phyloP scores from a whole-genome alignment of 345 rosid species.

The Eucalyptus brandiana region DNA sequence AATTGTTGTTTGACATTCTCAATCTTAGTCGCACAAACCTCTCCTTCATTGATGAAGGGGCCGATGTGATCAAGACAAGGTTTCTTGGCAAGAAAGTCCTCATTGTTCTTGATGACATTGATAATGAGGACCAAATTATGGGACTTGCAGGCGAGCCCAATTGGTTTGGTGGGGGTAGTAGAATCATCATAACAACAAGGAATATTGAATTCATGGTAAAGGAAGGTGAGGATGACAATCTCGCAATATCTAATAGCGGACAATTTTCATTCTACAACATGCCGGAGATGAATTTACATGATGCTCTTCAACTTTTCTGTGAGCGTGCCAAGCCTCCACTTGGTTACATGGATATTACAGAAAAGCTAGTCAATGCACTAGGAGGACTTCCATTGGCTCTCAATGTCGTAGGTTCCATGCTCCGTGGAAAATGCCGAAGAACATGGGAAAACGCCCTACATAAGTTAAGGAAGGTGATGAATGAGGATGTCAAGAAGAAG shows the following conservation, averaged over 20 bases:
- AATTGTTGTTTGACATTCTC: not conserved
- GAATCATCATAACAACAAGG: not conserved
- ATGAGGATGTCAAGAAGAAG: not conserved
- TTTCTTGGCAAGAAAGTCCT: not conserved
- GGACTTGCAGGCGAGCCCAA: not conserved
- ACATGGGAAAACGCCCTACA: fast-evolving
- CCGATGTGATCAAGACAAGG: not conserved
- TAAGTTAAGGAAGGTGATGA: not conserved
- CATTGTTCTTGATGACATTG: not conserved
- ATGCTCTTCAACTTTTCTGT: not conserved
- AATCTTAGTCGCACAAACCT: not conserved
- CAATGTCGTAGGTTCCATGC: not conserved
- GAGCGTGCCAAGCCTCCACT: not conserved
- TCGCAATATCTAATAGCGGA: fast-evolving
- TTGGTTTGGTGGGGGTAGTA: not conserved
- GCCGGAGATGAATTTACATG: not conserved
- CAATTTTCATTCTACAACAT: not conserved
- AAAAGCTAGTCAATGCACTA: not conserved
- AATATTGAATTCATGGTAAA: not conserved
- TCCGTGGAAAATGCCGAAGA: not conserved
- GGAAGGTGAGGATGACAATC: not conserved
- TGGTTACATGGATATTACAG: fast-evolving
- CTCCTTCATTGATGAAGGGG: not conserved
- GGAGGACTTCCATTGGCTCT: not conserved
- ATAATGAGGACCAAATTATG: not conserved